Base-by-base conservation (phyloP, 306 rosid species). In the Ochetophila trinervis region DNA sequence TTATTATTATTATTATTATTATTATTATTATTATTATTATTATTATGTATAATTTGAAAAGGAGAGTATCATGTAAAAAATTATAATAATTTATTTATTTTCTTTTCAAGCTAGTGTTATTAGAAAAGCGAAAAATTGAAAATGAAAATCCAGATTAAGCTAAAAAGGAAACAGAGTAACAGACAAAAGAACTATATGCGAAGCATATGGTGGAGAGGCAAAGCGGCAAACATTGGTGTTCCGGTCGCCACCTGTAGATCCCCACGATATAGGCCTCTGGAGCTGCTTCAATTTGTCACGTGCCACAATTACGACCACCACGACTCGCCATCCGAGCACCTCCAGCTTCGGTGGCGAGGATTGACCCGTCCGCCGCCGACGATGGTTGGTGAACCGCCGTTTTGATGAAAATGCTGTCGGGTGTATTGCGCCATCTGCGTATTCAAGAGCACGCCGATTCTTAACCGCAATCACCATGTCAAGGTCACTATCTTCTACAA, bases 381-480 rank as follows among this genome's bases (percentile, higher is more conserved):
- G 69, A 63, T 53, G 70, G 63, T 76, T 64, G 32, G 57, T 65
- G 14, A 47, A 21, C 30, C 63, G 23, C 15, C 55, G 68, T 45
- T 56, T 16, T 35, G 24, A 56, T 11, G 61, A 53, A 44, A 30
- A 60, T 57, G 74, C 74, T 67, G 42, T 27, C 63, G 5, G 10
- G n/a, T 48, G 1, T 22, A 30, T 60, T 17, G 47, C 57, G 51
- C 64, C 68, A 53, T 27, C 57, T n/a, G 54, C 30, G 44, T 51
- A 51, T 53, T 55, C 66, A 13, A 53, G 70, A 80, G 60, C 60
- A 51, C 73, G 23, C 22, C 50, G 35, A 60, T 61, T 36, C 67
- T 14, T 47, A 57, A 67, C 47, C 45, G 36, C 62, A 22, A 4
- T 58, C 78, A 59, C 60, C 73, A 84, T 87, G 89, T 70, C 81